Evolutionary conservation across 202 grass and related monocot species (phyloP), one percentile per base, ranked within the genome.

Genomic region (Zizania palustris): DNA sequence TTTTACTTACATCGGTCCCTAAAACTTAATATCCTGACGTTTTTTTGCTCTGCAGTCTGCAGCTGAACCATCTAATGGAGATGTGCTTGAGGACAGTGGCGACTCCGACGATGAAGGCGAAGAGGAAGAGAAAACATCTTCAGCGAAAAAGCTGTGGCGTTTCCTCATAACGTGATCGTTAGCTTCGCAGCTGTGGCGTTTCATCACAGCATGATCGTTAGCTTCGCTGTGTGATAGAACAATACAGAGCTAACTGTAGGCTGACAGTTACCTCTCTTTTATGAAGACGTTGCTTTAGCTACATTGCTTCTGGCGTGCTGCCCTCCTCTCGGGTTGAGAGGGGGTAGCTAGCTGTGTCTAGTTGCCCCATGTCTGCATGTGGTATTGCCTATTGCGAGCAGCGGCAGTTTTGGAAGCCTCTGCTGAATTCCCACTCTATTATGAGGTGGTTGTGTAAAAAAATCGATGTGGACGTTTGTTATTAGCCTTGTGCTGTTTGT

Each of bases 141-240:
- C 91, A 34, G 96, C 87, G 5, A 94, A 94, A 73, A 99, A 96
- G 74, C 19, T 99, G 44, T 99, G 96, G 92, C 91, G 84, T 15
- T 99, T 99, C 50, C 80, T 99, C 45, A 89, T 96, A 54, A 99
- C 92, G 59, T 90, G 51, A 55, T 55, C n/a, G 80, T 28, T 28
- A 28, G 28, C 28, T 28, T 28, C 28, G 2, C 28, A 96, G 74
- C 19, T 99, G 44, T 99, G 96, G 92, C 91, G 84, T 15, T 99
- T 99, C 50, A 78, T 99, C 45, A 87, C 93, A 54, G 95, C 92
- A 63, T 90, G 51, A 55, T 55, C n/a, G 86, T 61, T 28, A 41
- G 12, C 13, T 71, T 60, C 11, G 21, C 15, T 13, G 1, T 54
- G 40, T 65, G 61, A 81, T 77, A 78, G 41, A 45, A 45, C 62